Percentiles rank a stretch among this genome's conserved stretches.
Conservation (phyloP, 2,329 filamentous ascomycete genomes). For the Exophiala mesophila region DNA sequence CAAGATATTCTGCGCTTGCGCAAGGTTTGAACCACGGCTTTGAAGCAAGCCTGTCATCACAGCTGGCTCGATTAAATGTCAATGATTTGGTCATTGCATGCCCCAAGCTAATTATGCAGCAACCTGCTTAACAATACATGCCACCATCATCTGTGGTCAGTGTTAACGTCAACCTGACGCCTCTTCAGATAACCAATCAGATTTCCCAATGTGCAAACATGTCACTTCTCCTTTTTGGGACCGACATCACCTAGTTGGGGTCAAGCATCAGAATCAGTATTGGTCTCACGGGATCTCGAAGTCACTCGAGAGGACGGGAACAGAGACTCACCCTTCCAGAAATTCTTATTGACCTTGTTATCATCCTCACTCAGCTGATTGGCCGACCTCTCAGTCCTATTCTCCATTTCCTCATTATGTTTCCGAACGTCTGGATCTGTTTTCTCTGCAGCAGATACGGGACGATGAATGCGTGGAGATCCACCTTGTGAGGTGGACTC, state of each 20-base stretch:
- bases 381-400: slow-evolving; percentile 15
- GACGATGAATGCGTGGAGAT: slow-evolving; percentile 22
- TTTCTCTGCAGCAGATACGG: slow-evolving; percentile 24
- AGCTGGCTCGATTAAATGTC: not conserved
- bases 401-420: slow-evolving; percentile 21
- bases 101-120: too few relatives aligned
- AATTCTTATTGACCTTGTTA: slow-evolving; percentile 27
- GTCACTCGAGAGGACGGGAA: too few relatives aligned
- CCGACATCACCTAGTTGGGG: slow-evolving; percentile 23
- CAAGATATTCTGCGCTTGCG: slow-evolving; percentile 60
- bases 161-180: too few relatives aligned
- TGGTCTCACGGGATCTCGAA: too few relatives aligned
- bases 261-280: slow-evolving; percentile 2
- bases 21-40: slow-evolving; percentile 30
- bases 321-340: slow-evolving; percentile 23
- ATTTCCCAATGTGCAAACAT: too few relatives aligned
- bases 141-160: too few relatives aligned
- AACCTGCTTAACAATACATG: too few relatives aligned
- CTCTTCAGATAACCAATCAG: too few relatives aligned
- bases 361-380: slow-evolving; percentile 26
- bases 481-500: slow-evolving; percentile 8
- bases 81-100: not conserved
- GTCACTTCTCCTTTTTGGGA: slow-evolving; percentile 6
- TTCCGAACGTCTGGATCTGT: slow-evolving; percentile 25
- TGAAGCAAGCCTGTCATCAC: too few relatives aligned